A percentile compares a stretch with the other conserved stretches of the same genome.
phyloP scores from a whole-genome alignment of 768 basidiomycete genomes.

The Cystofilobasidium macerans region DNA sequence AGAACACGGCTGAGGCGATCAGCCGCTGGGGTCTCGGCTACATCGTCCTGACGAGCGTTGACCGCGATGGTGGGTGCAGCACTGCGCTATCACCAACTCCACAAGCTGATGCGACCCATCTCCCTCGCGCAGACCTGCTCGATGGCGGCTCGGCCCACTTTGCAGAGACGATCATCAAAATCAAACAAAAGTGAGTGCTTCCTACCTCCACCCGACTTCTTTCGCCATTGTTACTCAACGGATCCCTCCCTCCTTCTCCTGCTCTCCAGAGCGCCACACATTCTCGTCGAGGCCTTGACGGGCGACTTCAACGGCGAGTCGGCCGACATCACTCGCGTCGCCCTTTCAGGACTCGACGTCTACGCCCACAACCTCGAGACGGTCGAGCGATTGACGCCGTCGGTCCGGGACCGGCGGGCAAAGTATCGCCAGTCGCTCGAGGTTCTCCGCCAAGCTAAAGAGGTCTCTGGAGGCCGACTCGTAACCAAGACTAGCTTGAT shows the following conservation, averaged over 20 bases:
- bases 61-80: conserved; percentile 69
- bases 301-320: conserved; percentile 80
- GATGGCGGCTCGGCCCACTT: conserved; percentile 92
- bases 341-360: conserved; percentile 87
- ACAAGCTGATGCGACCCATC: background rate
- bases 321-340: conserved; percentile 66
- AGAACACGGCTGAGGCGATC: conserved; percentile 96
- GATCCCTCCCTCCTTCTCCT: background rate
- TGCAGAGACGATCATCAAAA: conserved; percentile 85
- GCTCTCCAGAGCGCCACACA: conserved; percentile 67
- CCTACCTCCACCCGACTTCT: background rate
- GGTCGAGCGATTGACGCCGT: conserved; percentile 84
- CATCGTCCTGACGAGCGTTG: conserved; percentile 91
- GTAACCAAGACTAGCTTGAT: conserved; percentile 98
- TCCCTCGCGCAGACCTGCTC: conserved; percentile 54
- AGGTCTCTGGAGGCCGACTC: conserved; percentile 32
- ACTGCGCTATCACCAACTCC: background rate
- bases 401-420: conserved; percentile 86
- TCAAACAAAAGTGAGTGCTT: conserved; percentile 75
- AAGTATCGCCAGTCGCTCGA: conserved; percentile 58
- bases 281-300: conserved; percentile 90
- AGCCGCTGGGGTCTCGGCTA: conserved; percentile 96
- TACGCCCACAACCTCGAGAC: conserved; percentile 98
- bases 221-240: background rate
- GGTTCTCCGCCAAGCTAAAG: conserved; percentile 37